Percentiles rank a stretch among this genome's conserved stretches.
phyloP scores from a whole-genome alignment of 2,329 filamentous ascomycete species.

The Aspergillus sp. region DNA sequence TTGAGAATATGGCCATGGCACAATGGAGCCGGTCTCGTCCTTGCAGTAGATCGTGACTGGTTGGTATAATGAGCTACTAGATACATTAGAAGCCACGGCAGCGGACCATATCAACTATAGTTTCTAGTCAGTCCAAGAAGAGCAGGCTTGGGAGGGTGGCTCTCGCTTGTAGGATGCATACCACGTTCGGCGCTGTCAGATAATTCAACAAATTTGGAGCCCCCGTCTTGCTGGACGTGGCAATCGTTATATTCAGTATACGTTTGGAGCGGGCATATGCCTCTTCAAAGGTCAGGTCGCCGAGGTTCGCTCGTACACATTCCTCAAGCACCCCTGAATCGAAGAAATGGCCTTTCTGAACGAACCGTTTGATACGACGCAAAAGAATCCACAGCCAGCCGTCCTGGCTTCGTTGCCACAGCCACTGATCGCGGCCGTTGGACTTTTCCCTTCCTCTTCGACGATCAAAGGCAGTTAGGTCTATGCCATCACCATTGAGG shows the following conservation, averaged over 20 bases:
- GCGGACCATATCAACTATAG: conserved; percentile 59
- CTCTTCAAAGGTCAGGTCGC: conserved; percentile 89
- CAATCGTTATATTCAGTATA: conserved; percentile 88
- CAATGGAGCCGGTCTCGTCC: conserved; percentile 68
- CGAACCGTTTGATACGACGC: conserved; percentile 67
- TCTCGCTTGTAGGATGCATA: conserved; percentile 48
- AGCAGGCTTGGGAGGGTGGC: not conserved
- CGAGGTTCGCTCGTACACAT: conserved; percentile 80
- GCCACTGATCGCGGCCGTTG: conserved; percentile 1
- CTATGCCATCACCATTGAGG: conserved; percentile 75
- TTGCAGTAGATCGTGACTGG: conserved; percentile 74
- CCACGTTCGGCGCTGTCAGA: conserved; percentile 87
- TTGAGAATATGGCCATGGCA: conserved; percentile 66
- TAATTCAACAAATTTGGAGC: conserved; percentile 88
- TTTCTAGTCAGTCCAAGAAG: not conserved
- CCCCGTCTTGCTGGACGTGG: conserved; percentile 69
- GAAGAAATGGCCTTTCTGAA: conserved; percentile 76
- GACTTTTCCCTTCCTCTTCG: conserved; percentile 27
- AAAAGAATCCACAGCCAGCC: conserved; percentile 58
- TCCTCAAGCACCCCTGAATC: conserved; percentile 80
- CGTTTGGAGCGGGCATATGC: conserved; percentile 82
- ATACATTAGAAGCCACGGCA: conserved; percentile 42
- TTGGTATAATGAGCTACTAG: conserved; percentile 63
- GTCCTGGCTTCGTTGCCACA: conserved; percentile 20
- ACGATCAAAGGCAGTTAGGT: conserved; percentile 73